These are phyloP conservation scores for Tulasnella calospora DNA, from an alignment of 768 basidiomycete species.

Conservation along the genomic window DNA sequence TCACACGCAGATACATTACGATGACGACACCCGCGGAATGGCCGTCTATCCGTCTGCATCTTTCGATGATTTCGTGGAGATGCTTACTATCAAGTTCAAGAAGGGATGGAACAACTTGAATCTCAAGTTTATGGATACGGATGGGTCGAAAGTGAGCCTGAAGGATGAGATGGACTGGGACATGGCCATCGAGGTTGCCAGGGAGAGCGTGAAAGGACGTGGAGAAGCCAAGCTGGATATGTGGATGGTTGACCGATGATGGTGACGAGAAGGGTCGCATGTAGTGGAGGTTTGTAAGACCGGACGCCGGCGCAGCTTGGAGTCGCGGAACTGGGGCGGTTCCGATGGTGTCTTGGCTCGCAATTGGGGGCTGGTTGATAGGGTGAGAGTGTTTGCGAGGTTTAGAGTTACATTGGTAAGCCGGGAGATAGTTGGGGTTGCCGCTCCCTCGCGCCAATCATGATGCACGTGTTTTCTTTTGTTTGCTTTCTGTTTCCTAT, in stretches of 20 bases:
- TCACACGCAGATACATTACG: constrained; percentile 63
- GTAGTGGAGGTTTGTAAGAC: background rate
- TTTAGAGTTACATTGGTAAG: background rate
- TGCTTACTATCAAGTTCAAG: constrained; percentile 70
- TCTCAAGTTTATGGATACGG: constrained; percentile 85
- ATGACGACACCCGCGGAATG: constrained; percentile 82
- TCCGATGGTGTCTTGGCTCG: background rate
- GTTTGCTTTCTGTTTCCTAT: too few species aligned
- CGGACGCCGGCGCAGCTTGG: background rate
- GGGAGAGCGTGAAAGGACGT: constrained; percentile 48
- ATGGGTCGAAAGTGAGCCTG: constrained; percentile 74
- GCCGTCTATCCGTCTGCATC: constrained; percentile 60
- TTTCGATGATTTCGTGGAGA: constrained; percentile 70
- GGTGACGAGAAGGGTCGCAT: background rate
- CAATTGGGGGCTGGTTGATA: background rate
- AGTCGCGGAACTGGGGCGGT: background rate
- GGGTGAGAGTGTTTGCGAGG: background rate
- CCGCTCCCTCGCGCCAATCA: background rate
- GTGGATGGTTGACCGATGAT: constrained; percentile 56
- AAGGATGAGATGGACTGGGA: constrained; percentile 86
- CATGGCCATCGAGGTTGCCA: constrained; percentile 82
- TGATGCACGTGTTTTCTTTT: background rate
- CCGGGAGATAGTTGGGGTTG: background rate
- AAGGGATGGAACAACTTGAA: constrained; percentile 50
- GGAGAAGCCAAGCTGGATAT: constrained; percentile 82